Percentiles rank a stretch among this genome's conserved stretches.
These are phyloP conservation scores for Crithidia mellificae DNA, from an alignment of 208 protist species.

Conservation along the genomic window DNA sequence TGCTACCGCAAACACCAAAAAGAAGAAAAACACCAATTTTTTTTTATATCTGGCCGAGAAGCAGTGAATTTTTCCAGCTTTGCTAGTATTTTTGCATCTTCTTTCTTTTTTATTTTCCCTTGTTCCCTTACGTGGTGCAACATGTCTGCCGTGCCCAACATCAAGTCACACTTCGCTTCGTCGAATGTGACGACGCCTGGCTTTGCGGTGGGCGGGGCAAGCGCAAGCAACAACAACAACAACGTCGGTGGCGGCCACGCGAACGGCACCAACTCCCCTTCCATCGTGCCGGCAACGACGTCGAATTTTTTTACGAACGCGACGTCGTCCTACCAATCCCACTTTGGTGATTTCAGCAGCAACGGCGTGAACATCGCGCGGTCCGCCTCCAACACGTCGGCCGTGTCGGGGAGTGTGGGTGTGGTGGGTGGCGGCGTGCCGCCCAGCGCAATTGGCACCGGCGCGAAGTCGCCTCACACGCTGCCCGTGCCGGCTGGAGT, in stretches of 20 bases:
- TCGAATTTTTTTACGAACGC: constrained; percentile 19
- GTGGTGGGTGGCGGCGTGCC: constrained; percentile 12
- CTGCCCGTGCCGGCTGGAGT: too few relatives aligned
- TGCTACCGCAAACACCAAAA: too few relatives aligned
- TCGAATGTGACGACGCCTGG: constrained; percentile 8
- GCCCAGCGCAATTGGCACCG: background rate
- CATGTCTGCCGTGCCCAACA: constrained; percentile 12
- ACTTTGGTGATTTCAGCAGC: constrained; percentile 29
- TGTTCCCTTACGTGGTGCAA: background rate
- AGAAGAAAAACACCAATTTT: too few relatives aligned
- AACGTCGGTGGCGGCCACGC: background rate
- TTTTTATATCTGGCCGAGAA: too few relatives aligned
- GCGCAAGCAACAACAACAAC: background rate
- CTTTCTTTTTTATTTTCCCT: constrained; percentile 12
- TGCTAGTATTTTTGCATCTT: background rate
- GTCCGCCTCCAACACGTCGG: constrained; percentile 8
- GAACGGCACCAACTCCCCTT: background rate
- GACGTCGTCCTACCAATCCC: constrained; percentile 26
- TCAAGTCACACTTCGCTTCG: constrained; percentile 19
- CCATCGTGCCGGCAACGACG: background rate
- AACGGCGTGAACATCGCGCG: constrained; percentile 8
- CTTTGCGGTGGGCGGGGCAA: constrained; percentile 5
- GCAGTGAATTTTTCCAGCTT: too few relatives aligned
- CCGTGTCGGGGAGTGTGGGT: constrained; percentile 4
- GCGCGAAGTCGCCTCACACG: background rate